These are phyloP conservation scores for Podosphaera leucotricha DNA, from an alignment of 2,329 filamentous ascomycete genomes.

Conservation along the genomic window DNA sequence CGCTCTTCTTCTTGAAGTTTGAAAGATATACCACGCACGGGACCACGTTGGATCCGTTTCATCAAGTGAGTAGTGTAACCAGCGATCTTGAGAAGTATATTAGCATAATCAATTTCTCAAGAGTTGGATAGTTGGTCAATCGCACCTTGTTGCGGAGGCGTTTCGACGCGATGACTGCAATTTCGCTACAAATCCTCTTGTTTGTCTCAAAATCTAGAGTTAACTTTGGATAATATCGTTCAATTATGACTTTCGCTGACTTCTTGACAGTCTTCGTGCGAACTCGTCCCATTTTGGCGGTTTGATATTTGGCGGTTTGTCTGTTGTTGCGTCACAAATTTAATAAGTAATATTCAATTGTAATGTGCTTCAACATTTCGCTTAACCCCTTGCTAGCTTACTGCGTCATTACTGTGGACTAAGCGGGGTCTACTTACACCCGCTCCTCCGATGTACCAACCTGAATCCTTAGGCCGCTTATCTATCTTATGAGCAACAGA, in stretches of 20 bases:
- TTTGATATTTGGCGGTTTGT: conserved; percentile 2
- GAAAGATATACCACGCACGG: conserved; percentile 99
- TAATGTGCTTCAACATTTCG: no score
- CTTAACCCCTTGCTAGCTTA: no score
- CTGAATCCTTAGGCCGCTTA: no score
- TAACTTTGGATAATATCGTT: conserved; percentile 92
- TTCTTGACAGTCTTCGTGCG: conserved; percentile 21
- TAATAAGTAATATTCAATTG: no score
- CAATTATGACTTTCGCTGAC: conserved; percentile 97
- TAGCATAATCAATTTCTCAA: neutral
- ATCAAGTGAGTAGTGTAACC: conserved; percentile 97
- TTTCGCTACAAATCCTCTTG: conserved; percentile 99
- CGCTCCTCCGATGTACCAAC: no score
- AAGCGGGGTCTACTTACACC: no score
- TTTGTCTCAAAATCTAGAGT: conserved; percentile 99
- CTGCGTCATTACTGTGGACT: no score
- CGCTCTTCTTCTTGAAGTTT: conserved; percentile 99
- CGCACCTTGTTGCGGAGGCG: conserved; percentile 93
- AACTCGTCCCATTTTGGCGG: conserved; percentile 20
- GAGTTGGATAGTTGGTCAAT: neutral
- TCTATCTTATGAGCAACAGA: no score
- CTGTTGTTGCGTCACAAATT: no score
- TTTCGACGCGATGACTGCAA: conserved; percentile 98
- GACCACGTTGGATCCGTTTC: conserved; percentile 99
- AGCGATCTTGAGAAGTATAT: conserved; percentile 41